Percentiles rank a stretch among this genome's conserved stretches.
Evolutionary conservation across 2,329 filamentous ascomycete genomes (phyloP).

Genomic region (Cercospora sp.): DNA sequence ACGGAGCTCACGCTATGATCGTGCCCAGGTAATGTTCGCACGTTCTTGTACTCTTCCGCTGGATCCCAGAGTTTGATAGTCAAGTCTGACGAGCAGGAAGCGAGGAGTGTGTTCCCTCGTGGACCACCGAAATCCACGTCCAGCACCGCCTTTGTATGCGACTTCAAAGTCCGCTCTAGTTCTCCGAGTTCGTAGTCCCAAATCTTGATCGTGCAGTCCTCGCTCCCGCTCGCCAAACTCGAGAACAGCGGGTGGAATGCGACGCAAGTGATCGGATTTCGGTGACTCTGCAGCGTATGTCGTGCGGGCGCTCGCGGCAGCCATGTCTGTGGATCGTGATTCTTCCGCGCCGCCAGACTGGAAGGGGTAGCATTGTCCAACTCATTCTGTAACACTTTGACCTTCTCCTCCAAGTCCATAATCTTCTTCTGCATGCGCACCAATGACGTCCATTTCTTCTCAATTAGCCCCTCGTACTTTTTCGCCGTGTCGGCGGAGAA

Average conservation of each 20-base stretch:
- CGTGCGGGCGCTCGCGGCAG: constrained; percentile 79
- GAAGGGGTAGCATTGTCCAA: constrained; percentile 79
- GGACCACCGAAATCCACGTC: constrained; percentile 91
- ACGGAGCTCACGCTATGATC: constrained; percentile 90
- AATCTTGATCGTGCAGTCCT: constrained; percentile 92
- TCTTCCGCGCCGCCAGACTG: constrained; percentile 69
- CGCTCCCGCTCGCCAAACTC: constrained; percentile 83
- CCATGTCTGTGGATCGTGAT: constrained; percentile 83
- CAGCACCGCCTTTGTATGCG: constrained; percentile 83
- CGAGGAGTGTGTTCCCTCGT: constrained; percentile 73
- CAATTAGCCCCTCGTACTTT: constrained; percentile 89
- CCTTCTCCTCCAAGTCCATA: constrained; percentile 84
- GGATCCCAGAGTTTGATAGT: constrained; percentile 97
- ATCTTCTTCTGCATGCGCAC: constrained; percentile 97
- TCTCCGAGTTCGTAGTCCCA: constrained; percentile 97
- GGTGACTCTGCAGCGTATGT: constrained; percentile 80
- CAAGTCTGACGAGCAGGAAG: constrained; percentile 81
- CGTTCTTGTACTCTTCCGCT: constrained; percentile 90
- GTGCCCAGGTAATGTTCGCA: constrained; percentile 84
- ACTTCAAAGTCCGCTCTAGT: constrained; percentile 85
- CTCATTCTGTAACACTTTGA: constrained; percentile 72
- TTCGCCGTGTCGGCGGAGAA: constrained; percentile 82
- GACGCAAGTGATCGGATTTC: constrained; percentile 77
- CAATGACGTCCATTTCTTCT: constrained; percentile 98
- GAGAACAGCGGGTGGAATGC: constrained; percentile 93